These are phyloP conservation scores for Yamadazyma kitorensis DNA, from an alignment of 805 yeast genomes.

Conservation along the genomic window DNA sequence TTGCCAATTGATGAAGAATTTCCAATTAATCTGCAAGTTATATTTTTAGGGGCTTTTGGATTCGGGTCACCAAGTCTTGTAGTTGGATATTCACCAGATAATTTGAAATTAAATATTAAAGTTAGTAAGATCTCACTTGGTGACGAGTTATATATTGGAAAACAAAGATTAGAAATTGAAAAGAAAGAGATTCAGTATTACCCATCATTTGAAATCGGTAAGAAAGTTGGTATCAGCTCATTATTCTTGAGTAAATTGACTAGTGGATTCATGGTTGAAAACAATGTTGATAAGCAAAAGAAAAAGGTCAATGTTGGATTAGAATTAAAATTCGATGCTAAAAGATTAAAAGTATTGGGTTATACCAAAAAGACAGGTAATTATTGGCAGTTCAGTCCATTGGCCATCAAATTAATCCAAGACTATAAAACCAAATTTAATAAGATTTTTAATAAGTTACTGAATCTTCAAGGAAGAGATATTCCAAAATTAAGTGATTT, in stretches of 20 bases:
- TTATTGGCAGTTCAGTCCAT: slow-evolving; percentile 77
- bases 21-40: slow-evolving; percentile 67
- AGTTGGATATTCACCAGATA: slow-evolving; percentile 51
- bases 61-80: slow-evolving; percentile 79
- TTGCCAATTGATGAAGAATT: slow-evolving; percentile 77
- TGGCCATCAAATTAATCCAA: slow-evolving; percentile 64
- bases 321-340: slow-evolving; percentile 77
- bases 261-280: slow-evolving; percentile 62
- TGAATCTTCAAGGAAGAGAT: slow-evolving; percentile 18
- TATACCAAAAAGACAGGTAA: slow-evolving; percentile 56
- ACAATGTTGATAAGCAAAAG: slow-evolving; percentile 40
- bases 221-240: slow-evolving; percentile 53
- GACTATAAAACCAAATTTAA: slow-evolving; percentile 66
- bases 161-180: slow-evolving; percentile 57
- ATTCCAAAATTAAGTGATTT: slow-evolving; percentile 39
- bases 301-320: slow-evolving; percentile 71
- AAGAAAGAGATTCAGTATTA: slow-evolving; percentile 52
- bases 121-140: slow-evolving; percentile 34
- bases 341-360: slow-evolving; percentile 82
- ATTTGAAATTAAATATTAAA: slow-evolving; percentile 48
- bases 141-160: slow-evolving; percentile 67
- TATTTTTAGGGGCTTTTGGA: slow-evolving; percentile 81
- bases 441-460: slow-evolving; percentile 47
- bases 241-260: slow-evolving; percentile 75
- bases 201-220: slow-evolving; percentile 64